phyloP scores from a whole-genome alignment of 306 rosid genomes.

The Malus orientalis region DNA sequence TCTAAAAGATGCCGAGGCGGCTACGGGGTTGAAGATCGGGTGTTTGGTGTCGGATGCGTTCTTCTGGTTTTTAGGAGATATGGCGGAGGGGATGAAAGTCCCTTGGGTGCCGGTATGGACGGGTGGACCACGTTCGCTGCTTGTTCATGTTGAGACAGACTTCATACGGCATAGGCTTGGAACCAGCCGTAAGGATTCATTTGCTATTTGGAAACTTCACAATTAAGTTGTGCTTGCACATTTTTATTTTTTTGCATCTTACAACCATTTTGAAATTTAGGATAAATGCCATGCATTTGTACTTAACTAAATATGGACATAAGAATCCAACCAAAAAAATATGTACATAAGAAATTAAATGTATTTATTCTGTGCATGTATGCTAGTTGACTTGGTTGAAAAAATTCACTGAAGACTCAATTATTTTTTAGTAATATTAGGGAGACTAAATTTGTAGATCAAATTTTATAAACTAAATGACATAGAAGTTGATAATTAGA shows the following conservation, averaged over 20 bases:
- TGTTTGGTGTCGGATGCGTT: constrained; percentile 55
- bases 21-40: constrained; percentile 21
- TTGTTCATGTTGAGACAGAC: constrained; percentile 13
- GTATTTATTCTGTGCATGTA: not conserved
- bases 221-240: not conserved
- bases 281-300: no score
- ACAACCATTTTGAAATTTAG: no score
- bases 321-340: no score
- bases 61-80: constrained; percentile 43
- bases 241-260: no score
- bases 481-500: no score
- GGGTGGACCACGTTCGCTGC: constrained; percentile 44
- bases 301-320: not conserved
- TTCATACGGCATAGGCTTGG: constrained; percentile 25
- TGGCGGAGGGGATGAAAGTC: constrained; percentile 37
- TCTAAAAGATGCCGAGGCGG: constrained; percentile 13
- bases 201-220: not conserved
- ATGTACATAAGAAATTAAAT: not conserved
- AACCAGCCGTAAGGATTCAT: constrained; percentile 10
- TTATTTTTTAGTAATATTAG: no score
- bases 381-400: not conserved
- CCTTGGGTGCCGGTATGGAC: constrained; percentile 79
- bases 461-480: no score
- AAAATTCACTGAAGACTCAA: no score
- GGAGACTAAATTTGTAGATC: no score